A percentile compares a stretch with the other conserved stretches of the same genome.
Evolutionary conservation across 495 filamentous ascomycete species (phyloP).

Genomic region (Delitschia confertaspora): DNA sequence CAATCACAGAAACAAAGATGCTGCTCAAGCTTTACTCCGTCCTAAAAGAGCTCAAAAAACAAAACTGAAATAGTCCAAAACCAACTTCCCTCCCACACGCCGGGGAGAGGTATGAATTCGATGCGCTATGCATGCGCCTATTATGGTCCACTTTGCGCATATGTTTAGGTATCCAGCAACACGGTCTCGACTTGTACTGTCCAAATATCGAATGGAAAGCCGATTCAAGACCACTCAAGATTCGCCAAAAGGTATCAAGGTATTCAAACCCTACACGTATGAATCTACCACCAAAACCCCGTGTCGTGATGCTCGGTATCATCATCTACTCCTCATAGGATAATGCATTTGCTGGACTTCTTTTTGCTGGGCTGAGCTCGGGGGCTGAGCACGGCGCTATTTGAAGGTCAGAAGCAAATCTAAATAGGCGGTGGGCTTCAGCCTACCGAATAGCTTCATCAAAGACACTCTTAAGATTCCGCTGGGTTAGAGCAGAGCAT

Average conservation of each 20-base stretch:
- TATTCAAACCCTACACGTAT: slow-evolving; percentile 19
- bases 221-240: slow-evolving; percentile 1
- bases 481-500: slow-evolving; percentile 94
- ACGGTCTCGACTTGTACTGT: not conserved
- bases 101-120: too few relatives aligned
- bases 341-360: slow-evolving; percentile 61
- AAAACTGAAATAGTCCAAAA: too few relatives aligned
- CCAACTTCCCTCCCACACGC: too few relatives aligned
- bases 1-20: too few relatives aligned
- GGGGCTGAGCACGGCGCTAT: slow-evolving; percentile 75
- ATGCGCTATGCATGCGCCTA: too few relatives aligned
- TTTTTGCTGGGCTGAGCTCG: slow-evolving; percentile 54
- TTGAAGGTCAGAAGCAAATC: slow-evolving; percentile 8
- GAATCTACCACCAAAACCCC: slow-evolving; percentile 9
- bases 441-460: slow-evolving; percentile 89
- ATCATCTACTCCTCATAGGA: slow-evolving; percentile 48
- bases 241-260: slow-evolving; percentile 2
- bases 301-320: too few relatives aligned
- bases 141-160: too few relatives aligned
- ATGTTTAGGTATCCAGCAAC: too few relatives aligned
- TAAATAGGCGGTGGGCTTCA: not conserved
- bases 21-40: too few relatives aligned
- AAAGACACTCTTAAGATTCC: slow-evolving; percentile 94
- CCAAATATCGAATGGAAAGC: slow-evolving; percentile 1
- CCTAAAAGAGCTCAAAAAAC: too few relatives aligned